These are phyloP conservation scores for Nigrograna mackinnonii DNA, from an alignment of 2,329 filamentous ascomycete genomes.

Conservation along the genomic window DNA sequence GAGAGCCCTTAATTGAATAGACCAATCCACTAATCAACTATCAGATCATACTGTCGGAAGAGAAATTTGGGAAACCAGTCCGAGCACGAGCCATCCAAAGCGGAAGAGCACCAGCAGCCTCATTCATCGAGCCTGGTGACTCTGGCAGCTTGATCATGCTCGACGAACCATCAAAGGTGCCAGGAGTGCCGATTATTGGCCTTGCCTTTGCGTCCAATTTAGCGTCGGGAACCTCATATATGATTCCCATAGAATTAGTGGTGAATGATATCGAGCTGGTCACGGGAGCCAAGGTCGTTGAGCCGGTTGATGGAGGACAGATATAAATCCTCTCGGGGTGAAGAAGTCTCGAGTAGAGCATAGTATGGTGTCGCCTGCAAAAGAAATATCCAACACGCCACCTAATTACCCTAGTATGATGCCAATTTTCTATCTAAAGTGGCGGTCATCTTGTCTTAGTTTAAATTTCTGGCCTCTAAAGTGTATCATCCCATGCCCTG, in stretches of 20 bases:
- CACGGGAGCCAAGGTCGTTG: conserved; percentile 1
- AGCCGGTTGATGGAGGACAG: neutral
- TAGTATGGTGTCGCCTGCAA: too few species aligned
- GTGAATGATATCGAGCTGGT: conserved; percentile 1
- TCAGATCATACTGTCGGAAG: neutral
- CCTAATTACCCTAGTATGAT: too few species aligned
- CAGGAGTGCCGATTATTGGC: neutral
- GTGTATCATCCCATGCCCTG: too few species aligned
- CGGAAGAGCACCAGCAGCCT: too few species aligned
- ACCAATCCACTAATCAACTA: neutral
- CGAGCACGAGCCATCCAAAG: neutral
- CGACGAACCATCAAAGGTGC: neutral
- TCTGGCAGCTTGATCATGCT: neutral
- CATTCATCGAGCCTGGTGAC: neutral
- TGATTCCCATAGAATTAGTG: conserved; percentile 1
- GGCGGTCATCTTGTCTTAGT: too few species aligned
- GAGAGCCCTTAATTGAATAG: neutral
- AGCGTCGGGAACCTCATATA: neutral
- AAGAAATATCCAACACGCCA: too few species aligned
- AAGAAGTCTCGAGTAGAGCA: too few species aligned
- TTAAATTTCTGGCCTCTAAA: too few species aligned
- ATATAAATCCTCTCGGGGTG: too few species aligned
- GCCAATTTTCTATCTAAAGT: too few species aligned
- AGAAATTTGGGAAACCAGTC: neutral
- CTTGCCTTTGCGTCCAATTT: neutral